Base-by-base conservation (phyloP, 2,329 filamentous ascomycete species). In the Aspergillus piperis region DNA sequence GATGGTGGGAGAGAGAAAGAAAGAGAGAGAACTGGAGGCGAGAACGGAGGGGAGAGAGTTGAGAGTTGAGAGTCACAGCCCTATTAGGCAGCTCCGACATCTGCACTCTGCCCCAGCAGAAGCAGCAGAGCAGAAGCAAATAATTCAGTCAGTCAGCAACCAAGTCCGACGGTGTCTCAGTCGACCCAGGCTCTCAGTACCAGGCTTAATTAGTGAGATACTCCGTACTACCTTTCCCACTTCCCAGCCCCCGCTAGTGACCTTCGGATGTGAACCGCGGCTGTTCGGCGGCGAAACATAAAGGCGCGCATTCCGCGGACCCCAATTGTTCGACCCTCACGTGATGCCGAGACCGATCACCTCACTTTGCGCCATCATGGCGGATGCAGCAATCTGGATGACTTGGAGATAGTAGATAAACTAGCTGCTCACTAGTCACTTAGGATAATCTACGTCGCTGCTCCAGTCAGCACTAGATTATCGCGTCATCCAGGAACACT, bases 251-350 rank as follows among this genome's bases (percentile, higher is more conserved):
- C 8, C 41, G 38, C 10, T 47, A 15, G 11, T 42, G 21, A 36
- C 32, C 23, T 48, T 70, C 65, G 65, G 69, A 62, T 65, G 51
- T 19, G 53, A 64, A 63, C 65, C 63, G 62, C 68, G 69, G 69
- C 67, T 66, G 32, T 62, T 53, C 39, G 23, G 41, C 15, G 30
- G 39, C 23, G 23, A 30, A 21, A 27, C 57, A 50, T 36, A 41
- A 27, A 30, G 41, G 17, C 52, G 30, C 15, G 32, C 23, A 30
- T 49, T 11, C 47, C 39, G 53, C 27, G 27, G 27, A 30, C 27
- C 50, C 15, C 36, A 11, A 57, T 55, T 54, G 52, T 47, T 55
- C 50, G 53, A 4, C 5, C 6, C 17, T 50, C 42, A 44, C 52
- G 54, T 47, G 54, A 51, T 36, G 32, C 5, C 32, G 4, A 36